These are phyloP conservation scores for Abrus precatorius DNA, from an alignment of 306 rosid species.

Conservation along the genomic window DNA sequence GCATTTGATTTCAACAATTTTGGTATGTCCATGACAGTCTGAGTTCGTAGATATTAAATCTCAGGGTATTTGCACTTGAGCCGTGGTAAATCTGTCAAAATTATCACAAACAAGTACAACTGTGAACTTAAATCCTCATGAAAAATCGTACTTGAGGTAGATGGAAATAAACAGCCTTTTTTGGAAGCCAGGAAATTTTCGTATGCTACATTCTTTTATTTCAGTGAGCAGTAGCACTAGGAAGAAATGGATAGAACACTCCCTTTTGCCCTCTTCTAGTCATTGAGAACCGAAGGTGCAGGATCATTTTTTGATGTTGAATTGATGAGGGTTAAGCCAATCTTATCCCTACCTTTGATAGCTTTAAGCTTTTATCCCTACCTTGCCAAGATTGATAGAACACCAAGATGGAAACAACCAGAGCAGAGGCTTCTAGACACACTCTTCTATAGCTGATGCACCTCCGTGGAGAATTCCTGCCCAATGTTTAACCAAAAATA, in stretches of 20 bases:
- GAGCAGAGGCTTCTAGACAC: too few species aligned
- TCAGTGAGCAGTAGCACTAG: neutral
- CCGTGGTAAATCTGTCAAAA: slow-evolving; percentile 14
- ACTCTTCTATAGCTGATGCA: too few species aligned
- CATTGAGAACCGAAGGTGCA: neutral
- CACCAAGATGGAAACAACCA: too few species aligned
- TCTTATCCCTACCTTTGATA: too few species aligned
- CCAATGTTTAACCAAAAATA: too few species aligned
- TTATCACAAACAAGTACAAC: neutral
- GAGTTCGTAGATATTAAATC: slow-evolving; percentile 10
- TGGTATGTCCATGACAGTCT: slow-evolving; percentile 19
- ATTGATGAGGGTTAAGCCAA: too few species aligned
- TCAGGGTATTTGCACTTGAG: neutral
- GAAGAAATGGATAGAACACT: neutral
- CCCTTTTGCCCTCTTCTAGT: neutral
- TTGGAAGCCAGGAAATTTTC: neutral
- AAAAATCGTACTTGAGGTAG: neutral
- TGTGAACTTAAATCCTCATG: neutral
- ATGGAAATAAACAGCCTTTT: neutral
- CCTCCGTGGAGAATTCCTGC: too few species aligned
- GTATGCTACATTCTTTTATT: neutral
- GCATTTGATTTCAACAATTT: slow-evolving; percentile 30
- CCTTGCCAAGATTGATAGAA: too few species aligned
- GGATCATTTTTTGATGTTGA: too few species aligned
- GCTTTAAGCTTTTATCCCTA: too few species aligned